Evolutionary conservation across 352 stramenopile species (phyloP), one percentile per base, ranked within the genome.

Genomic region (Plasmopara muralis): DNA sequence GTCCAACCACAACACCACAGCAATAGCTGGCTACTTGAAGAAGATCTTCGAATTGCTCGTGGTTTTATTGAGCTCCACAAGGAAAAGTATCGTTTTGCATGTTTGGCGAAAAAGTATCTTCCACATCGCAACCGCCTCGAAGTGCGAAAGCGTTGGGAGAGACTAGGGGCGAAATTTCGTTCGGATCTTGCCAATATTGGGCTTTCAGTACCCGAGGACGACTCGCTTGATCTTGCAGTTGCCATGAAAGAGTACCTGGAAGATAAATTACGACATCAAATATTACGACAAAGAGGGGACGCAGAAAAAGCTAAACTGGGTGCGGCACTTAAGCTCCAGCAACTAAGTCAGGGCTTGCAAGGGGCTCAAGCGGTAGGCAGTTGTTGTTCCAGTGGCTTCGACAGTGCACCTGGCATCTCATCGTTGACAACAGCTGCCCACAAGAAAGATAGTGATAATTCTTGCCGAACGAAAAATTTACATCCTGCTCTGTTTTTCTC

Each of bases 401-500:
- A 54, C 31, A 16, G 33, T 49, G 20, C 28, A 6, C 18, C 50
- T 4, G 48, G 41, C 6, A 43, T 45, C 29, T 25, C 52, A 30
- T 48, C 35, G 6, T 7, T 49, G 37, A 47, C 16, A 20, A 12
- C 30, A 16, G 48, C 29, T 54, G 35, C 31, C 35, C 40, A 63
- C 16, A 54, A 53, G 28, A 72, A 71, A 37, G 37, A 30, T 2
- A 29, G 14, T 4, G 38, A 69, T 43, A 37, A 13, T 41, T 56
- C 41, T 4, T 91, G 81, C 50, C 55, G 53, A 28, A 39, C 46
- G 16, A 90, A 91, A 49, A 77, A 87, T 34, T 50, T 93, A 16
- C 83, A 93, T 18, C 83, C 83, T 5, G 74, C 81, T 29, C 64
- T 93, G 6, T 93, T 93, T 60, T 93, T 89, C 61, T 85, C 83